Conservation (phyloP, 1,139 yeast genomes). For the Hyphopichia khmerensis region DNA sequence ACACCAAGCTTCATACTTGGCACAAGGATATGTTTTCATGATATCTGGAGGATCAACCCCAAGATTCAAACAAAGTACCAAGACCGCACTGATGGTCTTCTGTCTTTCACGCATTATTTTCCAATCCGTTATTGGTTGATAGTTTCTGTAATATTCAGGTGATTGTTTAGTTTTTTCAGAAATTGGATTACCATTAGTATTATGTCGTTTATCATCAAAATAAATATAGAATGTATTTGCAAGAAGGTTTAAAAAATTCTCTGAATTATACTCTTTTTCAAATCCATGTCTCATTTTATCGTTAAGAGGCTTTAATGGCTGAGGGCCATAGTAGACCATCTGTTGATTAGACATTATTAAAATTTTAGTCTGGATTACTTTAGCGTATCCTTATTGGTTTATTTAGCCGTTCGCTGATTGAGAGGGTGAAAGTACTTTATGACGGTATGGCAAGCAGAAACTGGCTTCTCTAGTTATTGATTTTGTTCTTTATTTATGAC, state of each 20-base stretch:
- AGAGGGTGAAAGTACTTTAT: no score
- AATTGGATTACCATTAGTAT: conserved; percentile 86
- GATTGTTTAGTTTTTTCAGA: conserved; percentile 49
- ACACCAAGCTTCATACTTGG: conserved; percentile 90
- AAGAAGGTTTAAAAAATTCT: conserved; percentile 61
- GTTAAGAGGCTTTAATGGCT: conserved; percentile 46
- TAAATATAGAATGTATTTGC: conserved; percentile 77
- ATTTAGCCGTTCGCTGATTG: no score
- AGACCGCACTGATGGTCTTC: conserved; percentile 92
- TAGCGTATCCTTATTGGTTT: no score
- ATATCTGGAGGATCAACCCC: conserved; percentile 99
- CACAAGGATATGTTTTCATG: conserved; percentile 91
- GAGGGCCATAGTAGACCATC: conserved; percentile 28
- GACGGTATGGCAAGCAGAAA: no score
- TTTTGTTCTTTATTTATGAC: background rate
- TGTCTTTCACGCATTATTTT: conserved; percentile 86
- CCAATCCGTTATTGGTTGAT: conserved; percentile 85
- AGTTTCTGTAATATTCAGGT: conserved; percentile 46
- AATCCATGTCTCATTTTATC: conserved; percentile 77
- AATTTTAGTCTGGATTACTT: no score
- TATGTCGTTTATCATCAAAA: conserved; percentile 87
- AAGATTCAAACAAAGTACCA: conserved; percentile 82
- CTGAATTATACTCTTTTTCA: conserved; percentile 64
- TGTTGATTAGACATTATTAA: conserved; percentile 13
- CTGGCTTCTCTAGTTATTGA: background rate